Percentiles rank a stretch among this genome's conserved stretches.
Evolutionary conservation across 2,329 filamentous ascomycete species (phyloP).

Genomic region (Bipolaris sorokiniana): DNA sequence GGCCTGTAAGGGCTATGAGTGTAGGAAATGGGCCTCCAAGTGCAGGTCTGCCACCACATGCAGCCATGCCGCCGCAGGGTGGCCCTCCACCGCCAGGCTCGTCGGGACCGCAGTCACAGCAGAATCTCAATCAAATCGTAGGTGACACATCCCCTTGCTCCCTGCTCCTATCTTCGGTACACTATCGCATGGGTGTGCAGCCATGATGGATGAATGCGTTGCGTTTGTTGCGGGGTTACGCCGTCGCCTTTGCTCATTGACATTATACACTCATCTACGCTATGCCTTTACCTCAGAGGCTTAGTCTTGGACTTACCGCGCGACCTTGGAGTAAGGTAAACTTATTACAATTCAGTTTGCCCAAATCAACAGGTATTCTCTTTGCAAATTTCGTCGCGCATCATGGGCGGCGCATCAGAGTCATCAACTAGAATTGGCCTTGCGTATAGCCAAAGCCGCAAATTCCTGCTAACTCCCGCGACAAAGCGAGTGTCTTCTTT

Average conservation of each 20-base stretch:
- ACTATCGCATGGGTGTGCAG: neutral
- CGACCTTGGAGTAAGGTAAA: neutral
- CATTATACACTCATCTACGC: neutral
- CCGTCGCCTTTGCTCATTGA: neutral
- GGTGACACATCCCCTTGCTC: constrained; percentile 51
- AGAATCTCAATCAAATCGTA: constrained; percentile 96
- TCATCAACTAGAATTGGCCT: neutral
- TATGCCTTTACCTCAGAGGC: neutral
- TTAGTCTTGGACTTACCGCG: neutral
- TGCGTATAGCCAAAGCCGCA: neutral
- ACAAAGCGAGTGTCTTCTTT: neutral
- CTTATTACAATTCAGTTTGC: neutral
- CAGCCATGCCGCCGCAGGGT: constrained; percentile 56
- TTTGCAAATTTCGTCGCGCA: neutral
- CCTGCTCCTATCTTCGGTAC: neutral
- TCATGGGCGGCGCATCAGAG: neutral
- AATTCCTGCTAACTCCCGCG: neutral
- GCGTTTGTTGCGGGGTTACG: neutral
- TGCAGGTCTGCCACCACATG: constrained; percentile 47
- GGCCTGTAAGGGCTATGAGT: constrained; percentile 47
- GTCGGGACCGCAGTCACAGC: constrained; percentile 70
- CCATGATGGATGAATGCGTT: neutral
- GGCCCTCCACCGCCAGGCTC: constrained; percentile 56
- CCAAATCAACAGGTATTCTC: neutral
- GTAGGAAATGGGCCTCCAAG: constrained; percentile 53